Percentiles rank a stretch among this genome's conserved stretches.
Evolutionary conservation across 805 yeast species (phyloP).

Genomic region (Yarrowia sp.): DNA sequence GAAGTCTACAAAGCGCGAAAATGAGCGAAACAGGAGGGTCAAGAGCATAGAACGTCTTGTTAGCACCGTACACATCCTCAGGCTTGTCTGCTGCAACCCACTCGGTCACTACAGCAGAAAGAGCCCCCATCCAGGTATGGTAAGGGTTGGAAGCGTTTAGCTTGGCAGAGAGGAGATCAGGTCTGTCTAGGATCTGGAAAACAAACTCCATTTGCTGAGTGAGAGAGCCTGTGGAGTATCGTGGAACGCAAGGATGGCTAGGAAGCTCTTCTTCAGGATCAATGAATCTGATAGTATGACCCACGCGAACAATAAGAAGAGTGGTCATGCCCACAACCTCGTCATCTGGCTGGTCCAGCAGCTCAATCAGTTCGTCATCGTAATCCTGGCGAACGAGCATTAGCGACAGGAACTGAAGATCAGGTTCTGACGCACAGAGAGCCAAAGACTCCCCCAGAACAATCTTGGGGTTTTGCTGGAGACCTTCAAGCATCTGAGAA

Average conservation of each 20-base stretch:
- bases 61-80: not conserved
- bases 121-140: constrained; percentile 37
- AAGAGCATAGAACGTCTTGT: constrained; percentile 5
- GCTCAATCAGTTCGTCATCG: constrained; percentile 1
- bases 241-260: constrained; percentile 21
- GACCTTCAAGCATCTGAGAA: not conserved
- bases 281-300: not conserved
- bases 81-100: constrained; percentile 11
- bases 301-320: constrained; percentile 14
- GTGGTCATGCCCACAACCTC: constrained; percentile 21
- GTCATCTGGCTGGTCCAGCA: constrained; percentile 6
- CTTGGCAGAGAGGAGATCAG: constrained; percentile 1
- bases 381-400: constrained; percentile 20
- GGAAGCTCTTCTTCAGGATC: constrained; percentile 12
- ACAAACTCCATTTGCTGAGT: constrained; percentile 22
- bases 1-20: constrained; percentile 21
- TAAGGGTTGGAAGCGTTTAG: constrained; percentile 3
- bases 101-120: constrained; percentile 11
- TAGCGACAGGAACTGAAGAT: constrained; percentile 12
- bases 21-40: constrained; percentile 18
- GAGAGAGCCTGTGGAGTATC: constrained; percentile 1
- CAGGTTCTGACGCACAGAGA: constrained; percentile 15
- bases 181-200: constrained; percentile 16
- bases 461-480: constrained; percentile 1
- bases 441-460: not conserved